Evolutionary conservation across 2,329 filamentous ascomycete species (phyloP).

Genomic region (Diplodia corticola): DNA sequence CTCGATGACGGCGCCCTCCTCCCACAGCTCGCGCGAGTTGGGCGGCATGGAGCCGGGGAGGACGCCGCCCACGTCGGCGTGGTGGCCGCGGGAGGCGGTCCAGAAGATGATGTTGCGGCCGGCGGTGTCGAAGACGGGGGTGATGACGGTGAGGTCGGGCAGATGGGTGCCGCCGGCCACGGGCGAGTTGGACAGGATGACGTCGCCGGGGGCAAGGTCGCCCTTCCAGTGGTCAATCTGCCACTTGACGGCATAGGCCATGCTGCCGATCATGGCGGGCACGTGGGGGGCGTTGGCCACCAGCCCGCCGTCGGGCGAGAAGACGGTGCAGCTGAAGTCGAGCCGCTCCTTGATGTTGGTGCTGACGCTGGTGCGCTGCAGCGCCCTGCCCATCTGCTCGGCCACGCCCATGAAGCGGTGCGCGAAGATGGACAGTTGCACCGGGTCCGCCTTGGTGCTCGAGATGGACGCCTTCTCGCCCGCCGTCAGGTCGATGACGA

Average conservation of each 20-base stretch:
- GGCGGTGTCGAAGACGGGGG: conserved; percentile 39
- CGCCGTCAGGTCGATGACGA: too few species aligned
- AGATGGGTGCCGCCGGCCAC: conserved; percentile 44
- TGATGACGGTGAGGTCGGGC: conserved; percentile 47
- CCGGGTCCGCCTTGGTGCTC: conserved; percentile 63
- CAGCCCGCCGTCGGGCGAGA: conserved; percentile 43
- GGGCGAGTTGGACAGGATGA: conserved; percentile 45
- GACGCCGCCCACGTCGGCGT: conserved; percentile 44
- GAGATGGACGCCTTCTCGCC: too few species aligned
- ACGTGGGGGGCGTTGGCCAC: conserved; percentile 47
- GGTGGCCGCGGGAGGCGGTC: conserved; percentile 43
- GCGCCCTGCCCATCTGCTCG: conserved; percentile 77
- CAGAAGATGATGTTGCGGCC: conserved; percentile 40
- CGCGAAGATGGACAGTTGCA: conserved; percentile 75
- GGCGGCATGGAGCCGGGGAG: conserved; percentile 47
- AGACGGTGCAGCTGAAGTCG: conserved; percentile 48
- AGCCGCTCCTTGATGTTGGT: conserved; percentile 69
- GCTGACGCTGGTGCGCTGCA: conserved; percentile 78
- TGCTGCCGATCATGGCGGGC: conserved; percentile 45
- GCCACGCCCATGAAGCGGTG: conserved; percentile 85
- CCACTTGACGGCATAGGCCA: conserved; percentile 45
- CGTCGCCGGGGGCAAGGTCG: conserved; percentile 42
- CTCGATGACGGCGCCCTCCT: conserved; percentile 46
- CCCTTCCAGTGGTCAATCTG: conserved; percentile 41
- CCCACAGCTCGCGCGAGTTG: conserved; percentile 45